Base-by-base conservation (phyloP, 768 basidiomycete species). In the Panus rudis region DNA sequence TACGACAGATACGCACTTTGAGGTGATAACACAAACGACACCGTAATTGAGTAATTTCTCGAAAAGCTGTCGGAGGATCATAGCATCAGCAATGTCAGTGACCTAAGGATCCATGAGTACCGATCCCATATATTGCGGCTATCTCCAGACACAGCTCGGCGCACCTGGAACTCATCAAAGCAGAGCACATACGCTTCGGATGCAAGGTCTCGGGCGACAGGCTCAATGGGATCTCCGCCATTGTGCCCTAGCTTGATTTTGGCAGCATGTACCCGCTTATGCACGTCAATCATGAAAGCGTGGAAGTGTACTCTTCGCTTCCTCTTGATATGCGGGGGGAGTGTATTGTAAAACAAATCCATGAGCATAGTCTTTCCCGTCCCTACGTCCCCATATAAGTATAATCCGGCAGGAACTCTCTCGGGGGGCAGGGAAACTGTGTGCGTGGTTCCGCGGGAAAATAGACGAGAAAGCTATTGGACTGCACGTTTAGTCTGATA, bases 341-440 rank as follows among this genome's bases (percentile, higher is more conserved):
- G 78, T 2, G 92, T 80, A 50, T 81, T 76, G 68, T 86, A 92
- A 64, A 96, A 96, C 19, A 99, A 72, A 63, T 99, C 96, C 96
- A 99, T 99, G 49, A 99, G 81, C 93, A 98, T 97, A 0, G 86
- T 87, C 70, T 98, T 97, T 12, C 96, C 94, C 7, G 94, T 96
- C 2, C 94, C 94, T 47, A 99, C 96, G 52, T 92, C 88, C 24
- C 94, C 96, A 59, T 88, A 92, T 16, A 99, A 81, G 66, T 99
- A 98, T 23, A 98, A 72, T 8, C 94, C 91, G 54, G 85, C 86
- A 3, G 91, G 92, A 1, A 76, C 75, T 37, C 71, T 61, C 22
- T 69, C 66, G 1, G 77, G 77, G 6, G 75, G 69, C 3, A 58
- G 37, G 2, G 52, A 47, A 2, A 52, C 47, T 6, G 53, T 50